phyloP scores from a whole-genome alignment of 306 rosid species.

The Lithocarpus polystachyus region DNA sequence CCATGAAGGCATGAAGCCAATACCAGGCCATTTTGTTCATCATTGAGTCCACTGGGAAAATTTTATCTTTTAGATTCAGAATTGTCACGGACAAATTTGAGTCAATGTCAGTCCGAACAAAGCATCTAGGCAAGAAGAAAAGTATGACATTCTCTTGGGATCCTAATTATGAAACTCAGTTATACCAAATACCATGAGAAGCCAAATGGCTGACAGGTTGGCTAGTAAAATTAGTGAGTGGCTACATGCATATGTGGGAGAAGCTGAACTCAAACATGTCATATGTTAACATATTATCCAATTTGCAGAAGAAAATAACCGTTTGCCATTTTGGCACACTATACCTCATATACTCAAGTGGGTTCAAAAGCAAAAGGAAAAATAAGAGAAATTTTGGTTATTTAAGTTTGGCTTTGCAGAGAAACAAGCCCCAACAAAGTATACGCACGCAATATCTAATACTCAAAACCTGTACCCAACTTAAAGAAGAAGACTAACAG shows the following conservation, averaged over 20 bases:
- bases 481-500: not conserved
- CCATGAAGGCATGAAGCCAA: not conserved
- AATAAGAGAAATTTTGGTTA: not conserved
- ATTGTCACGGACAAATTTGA: not conserved
- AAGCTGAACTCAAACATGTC: not conserved
- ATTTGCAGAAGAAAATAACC: not conserved
- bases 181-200: not conserved
- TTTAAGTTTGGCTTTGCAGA: not conserved
- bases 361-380: not conserved
- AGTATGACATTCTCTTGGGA: not conserved
- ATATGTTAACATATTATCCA: not conserved
- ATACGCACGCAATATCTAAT: not conserved
- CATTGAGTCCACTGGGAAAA: not conserved
- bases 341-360: not conserved
- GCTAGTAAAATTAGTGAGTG: not conserved
- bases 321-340: not conserved
- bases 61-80: not conserved
- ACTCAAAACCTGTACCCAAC: not conserved
- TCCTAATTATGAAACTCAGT: not conserved
- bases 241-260: not conserved
- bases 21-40: not conserved
- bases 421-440: not conserved
- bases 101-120: not conserved
- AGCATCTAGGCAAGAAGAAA: not conserved
- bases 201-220: not conserved